Evolutionary conservation across 2,329 filamentous ascomycete species (phyloP), one percentile per base, ranked within the genome.

Genomic region (Apiospora pterosperma): DNA sequence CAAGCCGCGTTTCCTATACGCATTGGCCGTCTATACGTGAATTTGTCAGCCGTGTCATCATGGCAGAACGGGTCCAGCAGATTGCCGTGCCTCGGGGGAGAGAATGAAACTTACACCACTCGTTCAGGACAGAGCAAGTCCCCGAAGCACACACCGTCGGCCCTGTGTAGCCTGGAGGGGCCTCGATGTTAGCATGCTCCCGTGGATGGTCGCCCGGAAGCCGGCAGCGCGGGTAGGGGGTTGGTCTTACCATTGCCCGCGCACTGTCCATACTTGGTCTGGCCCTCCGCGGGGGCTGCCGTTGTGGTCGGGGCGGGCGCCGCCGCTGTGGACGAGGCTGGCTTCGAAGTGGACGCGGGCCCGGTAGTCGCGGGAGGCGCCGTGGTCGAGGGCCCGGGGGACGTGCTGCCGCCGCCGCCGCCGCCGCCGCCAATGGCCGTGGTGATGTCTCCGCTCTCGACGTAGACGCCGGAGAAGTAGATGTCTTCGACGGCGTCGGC

Each of bases 401-500:
- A 19, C 38, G 38, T 19, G 11, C 11, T 11, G 38, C 38, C 38
- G 38, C 38, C 38, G 11, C 38, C 38, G 38, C 11, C 19, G 38
- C 38, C 38, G 38, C 10, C 19, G 5, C 75, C 74, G 44, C 72
- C 68, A 31, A 77, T 67, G 28, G 71, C 66, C 36, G 76, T 79
- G 42, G 78, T 80, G 44, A 80, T 75, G 21, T 72, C 31, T 16
- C 86, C 88, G 59, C 79, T 82, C 82, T 93, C 90, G 62, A 92
- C 81, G 71, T 91, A 92, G 8, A 91, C 87, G 19, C 90, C 90
- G 75, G 86, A 92, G 81, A 89, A 90, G 74, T 86, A 91, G 80
- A 89, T 88, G 72, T 92, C 89, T 79, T 92, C 90, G 44, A 74
- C 78, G 4, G 73, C 74, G 52, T 87, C 84, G 59, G 82, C 75